Percentiles rank a stretch among this genome's conserved stretches.
These are phyloP conservation scores for Selaginella moellendorffii DNA, from an alignment of 75 land plant species.

Conservation along the genomic window DNA sequence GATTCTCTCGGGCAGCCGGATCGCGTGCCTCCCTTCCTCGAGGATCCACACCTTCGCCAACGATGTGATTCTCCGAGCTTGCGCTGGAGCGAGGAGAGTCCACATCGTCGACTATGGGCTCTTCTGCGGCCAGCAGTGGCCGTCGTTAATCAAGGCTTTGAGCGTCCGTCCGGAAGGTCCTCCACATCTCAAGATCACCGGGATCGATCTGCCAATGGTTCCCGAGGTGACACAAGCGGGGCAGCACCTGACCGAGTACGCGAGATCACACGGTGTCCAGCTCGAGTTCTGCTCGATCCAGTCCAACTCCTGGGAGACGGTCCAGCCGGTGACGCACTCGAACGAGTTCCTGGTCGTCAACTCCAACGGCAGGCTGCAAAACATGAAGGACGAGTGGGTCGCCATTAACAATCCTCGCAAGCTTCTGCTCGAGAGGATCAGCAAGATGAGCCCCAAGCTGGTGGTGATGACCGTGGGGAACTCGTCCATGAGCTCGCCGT, in stretches of 20 bases:
- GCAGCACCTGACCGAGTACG: constrained; percentile 32
- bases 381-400: constrained; percentile 59
- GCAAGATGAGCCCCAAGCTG: constrained; percentile 42
- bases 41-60: constrained; percentile 43
- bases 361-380: constrained; percentile 35
- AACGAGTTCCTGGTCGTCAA: constrained; percentile 59
- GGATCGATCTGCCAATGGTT: constrained; percentile 62
- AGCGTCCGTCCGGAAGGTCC: constrained; percentile 45
- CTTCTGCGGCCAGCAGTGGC: constrained; percentile 65
- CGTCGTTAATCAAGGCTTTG: constrained; percentile 42
- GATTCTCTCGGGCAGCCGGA: constrained; percentile 47
- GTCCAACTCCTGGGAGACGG: constrained; percentile 49
- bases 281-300: constrained; percentile 61
- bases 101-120: constrained; percentile 71
- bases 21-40: constrained; percentile 32
- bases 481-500: constrained; percentile 58
- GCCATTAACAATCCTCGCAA: constrained; percentile 44
- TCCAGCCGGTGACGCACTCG: constrained; percentile 35
- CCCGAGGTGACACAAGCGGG: constrained; percentile 59
- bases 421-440: constrained; percentile 41
- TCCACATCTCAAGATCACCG: constrained; percentile 62
- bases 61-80: constrained; percentile 28
- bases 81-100: constrained; percentile 29
- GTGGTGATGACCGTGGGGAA: constrained; percentile 47
- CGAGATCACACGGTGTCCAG: constrained; percentile 38